phyloP scores from a whole-genome alignment of 2,329 filamentous ascomycete species.

The Alternaria infectoria region DNA sequence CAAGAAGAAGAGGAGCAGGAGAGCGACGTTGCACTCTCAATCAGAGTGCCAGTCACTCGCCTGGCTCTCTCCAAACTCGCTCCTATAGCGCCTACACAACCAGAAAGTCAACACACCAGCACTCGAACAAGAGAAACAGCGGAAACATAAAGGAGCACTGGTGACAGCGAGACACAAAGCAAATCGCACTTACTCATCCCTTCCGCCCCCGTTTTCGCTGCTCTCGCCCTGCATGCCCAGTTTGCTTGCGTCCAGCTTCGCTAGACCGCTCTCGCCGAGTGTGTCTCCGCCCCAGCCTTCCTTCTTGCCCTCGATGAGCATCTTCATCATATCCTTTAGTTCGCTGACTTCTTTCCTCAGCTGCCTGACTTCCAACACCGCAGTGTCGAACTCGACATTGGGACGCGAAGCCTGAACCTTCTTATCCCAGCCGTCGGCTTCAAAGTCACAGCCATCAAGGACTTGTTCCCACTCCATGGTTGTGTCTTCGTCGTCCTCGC shows the following conservation, averaged over 20 bases:
- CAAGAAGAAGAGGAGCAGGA: background rate
- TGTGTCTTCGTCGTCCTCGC: constrained; percentile 88
- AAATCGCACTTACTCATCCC: constrained; percentile 28
- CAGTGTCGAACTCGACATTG: constrained; percentile 80
- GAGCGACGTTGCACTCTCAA: background rate
- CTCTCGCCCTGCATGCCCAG: constrained; percentile 27
- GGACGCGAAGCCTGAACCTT: constrained; percentile 76
- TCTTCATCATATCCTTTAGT: constrained; percentile 50
- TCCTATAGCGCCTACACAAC: constrained; percentile 16
- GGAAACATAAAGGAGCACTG: background rate
- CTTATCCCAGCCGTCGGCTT: constrained; percentile 84
- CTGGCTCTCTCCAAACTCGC: constrained; percentile 31
- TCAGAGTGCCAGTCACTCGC: constrained; percentile 30
- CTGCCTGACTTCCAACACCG: constrained; percentile 68
- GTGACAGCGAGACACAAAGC: background rate
- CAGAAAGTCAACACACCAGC: constrained; percentile 7
- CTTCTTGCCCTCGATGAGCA: constrained; percentile 23
- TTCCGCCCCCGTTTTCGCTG: constrained; percentile 26
- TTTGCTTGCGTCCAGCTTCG: constrained; percentile 22
- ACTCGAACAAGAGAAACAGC: background rate
- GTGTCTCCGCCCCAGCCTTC: constrained; percentile 41
- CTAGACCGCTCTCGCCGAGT: constrained; percentile 35
- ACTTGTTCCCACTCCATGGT: constrained; percentile 94
- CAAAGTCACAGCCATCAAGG: constrained; percentile 73
- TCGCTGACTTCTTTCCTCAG: constrained; percentile 54